Evolutionary conservation across 768 basidiomycete species (phyloP), one percentile per base, ranked within the genome.

Genomic region (Suillus subluteus): DNA sequence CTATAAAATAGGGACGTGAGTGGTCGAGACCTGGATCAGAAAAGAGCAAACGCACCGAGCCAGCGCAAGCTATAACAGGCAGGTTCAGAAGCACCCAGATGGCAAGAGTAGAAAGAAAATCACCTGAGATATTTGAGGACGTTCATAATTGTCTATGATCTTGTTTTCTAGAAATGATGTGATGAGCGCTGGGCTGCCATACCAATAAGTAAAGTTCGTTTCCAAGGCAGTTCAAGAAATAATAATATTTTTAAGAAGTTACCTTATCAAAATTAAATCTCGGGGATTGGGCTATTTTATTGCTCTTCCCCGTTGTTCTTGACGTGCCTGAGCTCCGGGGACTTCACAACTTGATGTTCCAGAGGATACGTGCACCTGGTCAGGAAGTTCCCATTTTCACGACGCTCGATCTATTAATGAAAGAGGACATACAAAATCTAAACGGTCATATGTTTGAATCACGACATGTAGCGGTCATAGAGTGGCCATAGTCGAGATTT

Each of bases 61-160:
- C 58, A 41, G 58, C 58, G 58, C 11, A 21, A 41, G 58, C 58
- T 41, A 30, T 41, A 61, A 61, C 54, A 12, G 54, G 30, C 18
- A 32, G 21, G 4, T 9, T 46, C 9, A 46, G 18, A 55, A 41
- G 23, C 26, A 38, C 38, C 12, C n/a, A 23, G 37, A 58, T 38
- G 37, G 21, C 35, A n/a, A 37, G 35, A 61, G 58, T 16, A 30
- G 18, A 30, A 30, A 26, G 11, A 56, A 61, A 61, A 61, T 30
- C 18, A 61, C 58, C 26, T 43, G 26, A 30, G 23, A 59, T 26
- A 26, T 41, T 26, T 30, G 8, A 13, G 23, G 35, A 35, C 55
- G 3, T 1, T 15, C 58, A 61, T 59, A 54, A 44, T 44, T 55
- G 30, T 4, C 32, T 8, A 11, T 54, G 52, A 54, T 32, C 26